Base-by-base conservation (phyloP, 1,284 basidiomycete genomes). In the Microbotryum lychnidis-dioicae region DNA sequence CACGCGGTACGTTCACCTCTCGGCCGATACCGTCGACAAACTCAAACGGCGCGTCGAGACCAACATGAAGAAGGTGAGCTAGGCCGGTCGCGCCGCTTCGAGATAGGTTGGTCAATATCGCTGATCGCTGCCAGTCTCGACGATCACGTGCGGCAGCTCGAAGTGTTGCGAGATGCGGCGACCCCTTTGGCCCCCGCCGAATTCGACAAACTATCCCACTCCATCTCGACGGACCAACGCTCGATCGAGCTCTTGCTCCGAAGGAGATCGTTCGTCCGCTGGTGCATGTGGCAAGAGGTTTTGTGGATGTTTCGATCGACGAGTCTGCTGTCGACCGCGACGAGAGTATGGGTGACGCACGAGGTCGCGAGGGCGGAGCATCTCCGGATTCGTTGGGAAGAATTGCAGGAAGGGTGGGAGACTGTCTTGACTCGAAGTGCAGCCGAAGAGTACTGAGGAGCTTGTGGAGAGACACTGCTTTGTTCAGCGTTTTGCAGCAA, bases 21-120 rank as follows among this genome's bases (percentile, higher is more conserved):
- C 89, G 0, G 80, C 84, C 46, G 92, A 96, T 71, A 82, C 85
- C 67, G 89, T 92, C 2, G 90, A 94, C 56, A 81, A 86, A 37
- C 78, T 96, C 59, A 86, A 85, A 75, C 92, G 89, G 71, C 84
- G 88, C 42, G 84, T 92, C 29, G 89, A 92, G 60, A 77, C 77
- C 0, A 86, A 82, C 57, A 84, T 85, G 7, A 75, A 82, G 67
- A 91, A 89, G 75, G 66, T 66, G 4, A 20, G 51, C 23, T n/a
- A 25, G 12, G 12, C 25, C 25, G 25, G 6, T 21, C 16, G 2
- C 6, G 6, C 21, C 48, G 27, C 20, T 27, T 50, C 27, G 21
- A 21, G 48, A 10, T 23, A 14, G 48, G 21, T 5, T 14, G 48
- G 21, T 16, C 20, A 23, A 31, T 7, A 31, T 31, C 31, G 31